Evolutionary conservation across 2,329 filamentous ascomycete genomes (phyloP).

Genomic region (Phaeoacremonium minimum): DNA sequence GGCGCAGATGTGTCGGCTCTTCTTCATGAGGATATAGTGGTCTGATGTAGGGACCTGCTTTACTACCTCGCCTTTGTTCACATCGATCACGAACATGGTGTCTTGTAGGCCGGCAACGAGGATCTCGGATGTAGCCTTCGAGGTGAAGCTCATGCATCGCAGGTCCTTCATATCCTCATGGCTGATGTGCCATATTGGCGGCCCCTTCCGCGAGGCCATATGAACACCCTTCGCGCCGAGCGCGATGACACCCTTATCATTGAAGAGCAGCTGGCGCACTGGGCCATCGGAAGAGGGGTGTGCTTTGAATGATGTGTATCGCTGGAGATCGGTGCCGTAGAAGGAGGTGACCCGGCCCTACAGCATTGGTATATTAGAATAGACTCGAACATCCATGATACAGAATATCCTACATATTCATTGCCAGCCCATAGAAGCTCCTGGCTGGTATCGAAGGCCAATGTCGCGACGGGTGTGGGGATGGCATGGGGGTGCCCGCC

Average conservation of each 20-base stretch:
- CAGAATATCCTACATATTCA: conserved; percentile 63
- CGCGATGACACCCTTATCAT: conserved; percentile 86
- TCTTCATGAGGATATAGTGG: conserved; percentile 89
- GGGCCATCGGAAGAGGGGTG: conserved; percentile 70
- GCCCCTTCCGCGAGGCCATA: conserved; percentile 77
- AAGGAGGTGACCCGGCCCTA: conserved; percentile 88
- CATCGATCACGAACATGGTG: conserved; percentile 74
- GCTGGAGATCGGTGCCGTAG: conserved; percentile 77
- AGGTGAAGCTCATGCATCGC: conserved; percentile 92
- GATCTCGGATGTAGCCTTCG: conserved; percentile 77
- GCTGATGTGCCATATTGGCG: conserved; percentile 85
- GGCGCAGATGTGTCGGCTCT: conserved; percentile 85
- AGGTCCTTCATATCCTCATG: conserved; percentile 78
- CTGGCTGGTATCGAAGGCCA: conserved; percentile 84
- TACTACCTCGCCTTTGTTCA: conserved; percentile 66
- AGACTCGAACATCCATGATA: neutral
- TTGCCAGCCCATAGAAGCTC: conserved; percentile 93
- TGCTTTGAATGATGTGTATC: conserved; percentile 86
- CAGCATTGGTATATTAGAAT: neutral
- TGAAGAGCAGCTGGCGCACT: conserved; percentile 85
- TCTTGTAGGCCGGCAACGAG: conserved; percentile 84
- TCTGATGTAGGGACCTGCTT: conserved; percentile 67
- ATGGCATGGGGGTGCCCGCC: conserved; percentile 56
- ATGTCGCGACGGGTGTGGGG: conserved; percentile 65
- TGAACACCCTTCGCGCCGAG: conserved; percentile 80